Percentiles rank a stretch among this genome's conserved stretches.
phyloP scores from a whole-genome alignment of 495 filamentous ascomycete species.

The Penicillium coprophilum region DNA sequence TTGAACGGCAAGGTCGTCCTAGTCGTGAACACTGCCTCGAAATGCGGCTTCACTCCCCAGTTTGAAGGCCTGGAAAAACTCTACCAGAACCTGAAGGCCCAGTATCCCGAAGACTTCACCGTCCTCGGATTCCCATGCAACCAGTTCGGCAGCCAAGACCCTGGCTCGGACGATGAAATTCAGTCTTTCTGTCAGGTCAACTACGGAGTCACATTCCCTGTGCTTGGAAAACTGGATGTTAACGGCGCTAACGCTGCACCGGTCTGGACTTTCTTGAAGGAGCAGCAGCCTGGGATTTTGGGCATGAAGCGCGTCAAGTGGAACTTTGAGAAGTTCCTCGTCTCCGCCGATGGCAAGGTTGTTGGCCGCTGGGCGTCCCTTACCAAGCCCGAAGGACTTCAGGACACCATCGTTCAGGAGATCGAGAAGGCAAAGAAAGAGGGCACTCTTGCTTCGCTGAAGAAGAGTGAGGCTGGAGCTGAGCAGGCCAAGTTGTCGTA shows the following conservation, averaged over 20 bases:
- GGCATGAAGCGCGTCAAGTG: conserved; percentile 91
- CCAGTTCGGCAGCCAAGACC: conserved; percentile 92
- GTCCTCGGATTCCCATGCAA: conserved; percentile 98
- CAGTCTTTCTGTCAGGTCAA: conserved; percentile 90
- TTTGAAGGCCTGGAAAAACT: conserved; percentile 87
- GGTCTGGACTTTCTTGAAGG: conserved; percentile 86
- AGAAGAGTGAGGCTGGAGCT: conserved; percentile 17
- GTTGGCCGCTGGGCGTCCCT: conserved; percentile 78
- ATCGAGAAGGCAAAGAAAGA: conserved; percentile 52
- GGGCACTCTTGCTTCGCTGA: conserved; percentile 31
- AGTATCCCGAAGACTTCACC: conserved; percentile 71
- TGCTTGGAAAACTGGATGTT: conserved; percentile 88
- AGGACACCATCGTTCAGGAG: conserved; percentile 72
- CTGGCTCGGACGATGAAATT: conserved; percentile 85
- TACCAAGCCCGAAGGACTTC: conserved; percentile 79
- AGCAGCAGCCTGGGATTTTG: conserved; percentile 74
- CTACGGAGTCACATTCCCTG: conserved; percentile 92
- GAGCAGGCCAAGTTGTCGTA: conserved; percentile 26
- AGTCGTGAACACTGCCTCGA: conserved; percentile 96
- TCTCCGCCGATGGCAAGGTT: conserved; percentile 82
- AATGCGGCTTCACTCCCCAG: conserved; percentile 99
- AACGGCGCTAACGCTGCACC: conserved; percentile 83
- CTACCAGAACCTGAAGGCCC: conserved; percentile 71
- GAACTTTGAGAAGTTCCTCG: conserved; percentile 97
- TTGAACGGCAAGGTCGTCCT: conserved; percentile 91